Evolutionary conservation across 1,139 yeast genomes (phyloP), one percentile per base, ranked within the genome.

Genomic region (Yamadazyma conglobata): DNA sequence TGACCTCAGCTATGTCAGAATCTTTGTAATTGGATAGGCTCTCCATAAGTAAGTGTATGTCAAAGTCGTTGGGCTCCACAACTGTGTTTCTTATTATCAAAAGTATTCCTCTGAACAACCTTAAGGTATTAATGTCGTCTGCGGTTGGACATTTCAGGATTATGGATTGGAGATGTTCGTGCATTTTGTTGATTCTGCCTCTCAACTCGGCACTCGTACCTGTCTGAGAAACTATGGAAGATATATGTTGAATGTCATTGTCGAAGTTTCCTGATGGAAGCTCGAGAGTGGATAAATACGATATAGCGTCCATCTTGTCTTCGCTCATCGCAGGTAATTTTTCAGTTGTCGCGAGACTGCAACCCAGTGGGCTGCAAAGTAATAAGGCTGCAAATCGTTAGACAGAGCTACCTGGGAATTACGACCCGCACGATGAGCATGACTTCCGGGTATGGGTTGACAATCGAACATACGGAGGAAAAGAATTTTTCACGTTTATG

Each of bases 101-200:
- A 6, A 54, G 35, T 2, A 41, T 30, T 2, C 58, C 60, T 25
- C 60, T 34, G 8, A 46, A 35, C 3, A 48, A 33, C 21, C 59
- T 29, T 9, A 48, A 17, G 18, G 49, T 42, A 4, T 25, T 20
- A 8, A 27, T 10, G 12, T 35, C 35, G 9, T 28, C 28, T 10
- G 30, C 22, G 12, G 18, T 15, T 14, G n/a, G 8, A 13, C 15
- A 16, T 7, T 6, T 12, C n/a, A 16, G 25, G 13, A 28, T 22
- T 10, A 16, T n/a, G 14, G 13, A 15, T 17, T 11, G 18, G 5
- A 24, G 12, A n/a, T n/a, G n/a, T n/a, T n/a, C n/a, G n/a, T n/a
- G n/a, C n/a, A n/a, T n/a, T n/a, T n/a, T n/a, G n/a, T n/a, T n/a
- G n/a, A n/a, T n/a, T n/a, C n/a, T n/a, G n/a, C n/a, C n/a, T n/a